Evolutionary conservation across 1,284 basidiomycete species (phyloP), one percentile per base, ranked within the genome.

Genomic region (Cryptococcus depauperatus): DNA sequence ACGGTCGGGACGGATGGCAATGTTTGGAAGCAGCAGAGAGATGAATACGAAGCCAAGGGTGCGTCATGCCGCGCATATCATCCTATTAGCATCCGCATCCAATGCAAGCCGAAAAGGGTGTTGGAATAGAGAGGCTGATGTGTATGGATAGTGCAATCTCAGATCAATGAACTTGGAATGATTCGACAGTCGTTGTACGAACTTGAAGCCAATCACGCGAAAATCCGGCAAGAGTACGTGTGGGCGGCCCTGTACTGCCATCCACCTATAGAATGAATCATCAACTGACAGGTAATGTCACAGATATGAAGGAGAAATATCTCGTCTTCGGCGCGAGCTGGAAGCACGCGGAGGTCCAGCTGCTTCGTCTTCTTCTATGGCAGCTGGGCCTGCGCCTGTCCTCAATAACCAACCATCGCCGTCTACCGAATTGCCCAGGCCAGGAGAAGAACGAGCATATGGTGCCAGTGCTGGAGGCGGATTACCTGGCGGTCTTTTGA

Each of bases 11-110:
- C 77, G 49, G 90, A 95, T 66, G 74, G 84, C 41, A 74, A 72
- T 18, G 63, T 79, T 23, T 75, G 86, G 61, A 80, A 87, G 52
- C 76, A 73, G 28, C 87, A 93, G 72, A 75, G 87, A 46, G 91
- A 95, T 61, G 91, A 96, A 52, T 86, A 84, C 67, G 91, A 96
- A 69, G 76, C 76, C 14, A 88, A 91, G 76, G 77, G 90, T 90
- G 56, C 50, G 79, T 37, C 21, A 33, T n/a, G n/a, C 6, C 6
- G 42, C 18, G 37, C 4, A 21, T n/a, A 37, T 41, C 19, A 6
- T 23, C 5, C 29, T 9, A 42, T 37, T 10, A 26, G 13, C 9
- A 37, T 30, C 39, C 10, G 13, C 30, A 41, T 32, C 37, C 37
- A 44, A 2, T 48, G 1, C 28, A 28, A 18, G 29, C 21, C 43